Base-by-base conservation (phyloP, 805 yeast genomes). In the Candida ponderosae region DNA sequence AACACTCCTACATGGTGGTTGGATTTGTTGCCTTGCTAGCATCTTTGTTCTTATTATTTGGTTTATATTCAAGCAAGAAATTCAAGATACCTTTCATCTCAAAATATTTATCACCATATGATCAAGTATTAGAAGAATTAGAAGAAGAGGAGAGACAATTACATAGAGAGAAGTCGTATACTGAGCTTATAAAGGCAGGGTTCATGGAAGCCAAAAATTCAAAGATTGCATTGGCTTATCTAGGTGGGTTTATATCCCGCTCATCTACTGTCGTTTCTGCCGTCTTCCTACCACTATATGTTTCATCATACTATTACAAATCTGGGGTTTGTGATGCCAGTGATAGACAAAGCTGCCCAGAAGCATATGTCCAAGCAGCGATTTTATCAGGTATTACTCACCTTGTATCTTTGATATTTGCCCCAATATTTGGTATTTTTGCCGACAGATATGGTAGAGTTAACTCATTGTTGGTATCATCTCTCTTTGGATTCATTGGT, bases 311-410 rank as follows among this genome's bases (percentile, higher is more conserved):
- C 59, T 81, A 66, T 54, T 61, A 63, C 40, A 53, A 63, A 29
- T 60, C 60, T 4, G 85, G 82, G 0, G 51, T 55, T 35, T 81
- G 88, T 51, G 47, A 60, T 1, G 44, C 55, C 2, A 48, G 48
- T 6, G 60, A 56, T 29, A 42, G 66, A 50, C 37, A 61, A 48
- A 50, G 66, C 18, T 80, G 88, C 48, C 68, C 70, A 35, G 81
- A 78, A 29, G 86, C 83, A 0, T 79, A 76, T 44, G 63, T 78
- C 8, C 68, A 72, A 40, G 74, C 86, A 15, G 84, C 87, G 1
- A 77, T 81, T 31, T 57, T 81, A 23, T 72, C 83, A 1, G 90
- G 90, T 8, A 69, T 79, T n/a, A 65, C 77, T 4, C 80, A 80
- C 44, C 62, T 76, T 0, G 63, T 69, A 18, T 71, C 81, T 2